These are phyloP conservation scores for Eleusine indica DNA, from an alignment of 176 grass and related monocot species.

Conservation along the genomic window DNA sequence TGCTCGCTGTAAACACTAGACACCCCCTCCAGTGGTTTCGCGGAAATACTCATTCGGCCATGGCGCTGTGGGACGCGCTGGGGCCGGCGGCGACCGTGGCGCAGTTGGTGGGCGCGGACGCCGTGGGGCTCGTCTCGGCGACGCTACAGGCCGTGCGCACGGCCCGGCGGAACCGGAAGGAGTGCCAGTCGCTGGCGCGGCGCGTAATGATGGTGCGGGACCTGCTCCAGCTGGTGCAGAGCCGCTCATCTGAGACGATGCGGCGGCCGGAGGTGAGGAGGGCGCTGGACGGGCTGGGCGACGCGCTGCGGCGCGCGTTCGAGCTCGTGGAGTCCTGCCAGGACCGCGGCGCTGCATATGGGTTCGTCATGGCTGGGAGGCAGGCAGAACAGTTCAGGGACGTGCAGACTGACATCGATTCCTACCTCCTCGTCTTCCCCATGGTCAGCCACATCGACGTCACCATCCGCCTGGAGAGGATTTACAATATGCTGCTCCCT, in stretches of 20 bases:
- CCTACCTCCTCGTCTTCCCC: conserved; percentile 1
- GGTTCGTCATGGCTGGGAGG: conserved; percentile 14
- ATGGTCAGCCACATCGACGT: conserved; percentile 29
- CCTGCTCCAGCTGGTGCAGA: conserved; percentile 9
- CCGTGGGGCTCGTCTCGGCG: background rate
- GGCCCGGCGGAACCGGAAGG: conserved; percentile 16
- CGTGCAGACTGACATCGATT: conserved; percentile 6
- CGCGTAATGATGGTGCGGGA: conserved; percentile 17
- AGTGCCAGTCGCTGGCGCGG: conserved; percentile 13
- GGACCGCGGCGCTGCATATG: conserved; percentile 1
- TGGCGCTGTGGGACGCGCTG: conserved; percentile 4
- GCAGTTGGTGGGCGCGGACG: conserved; percentile 7
- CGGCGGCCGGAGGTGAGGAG: background rate
- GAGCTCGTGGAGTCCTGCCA: conserved; percentile 17
- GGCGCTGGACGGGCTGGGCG: conserved; percentile 13
- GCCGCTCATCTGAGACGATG: background rate
- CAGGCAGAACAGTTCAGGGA: conserved; percentile 22
- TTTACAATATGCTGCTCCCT: background rate
- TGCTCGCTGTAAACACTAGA: too few species aligned
- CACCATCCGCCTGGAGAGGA: conserved; percentile 7
- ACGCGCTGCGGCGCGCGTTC: conserved; percentile 1
- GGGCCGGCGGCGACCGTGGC: background rate
- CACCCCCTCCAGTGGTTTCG: background rate
- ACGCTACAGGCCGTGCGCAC: conserved; percentile 16
- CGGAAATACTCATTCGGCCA: background rate